Base-by-base conservation (phyloP, 2,329 filamentous ascomycete genomes). In the Mollisiaceae sp. region DNA sequence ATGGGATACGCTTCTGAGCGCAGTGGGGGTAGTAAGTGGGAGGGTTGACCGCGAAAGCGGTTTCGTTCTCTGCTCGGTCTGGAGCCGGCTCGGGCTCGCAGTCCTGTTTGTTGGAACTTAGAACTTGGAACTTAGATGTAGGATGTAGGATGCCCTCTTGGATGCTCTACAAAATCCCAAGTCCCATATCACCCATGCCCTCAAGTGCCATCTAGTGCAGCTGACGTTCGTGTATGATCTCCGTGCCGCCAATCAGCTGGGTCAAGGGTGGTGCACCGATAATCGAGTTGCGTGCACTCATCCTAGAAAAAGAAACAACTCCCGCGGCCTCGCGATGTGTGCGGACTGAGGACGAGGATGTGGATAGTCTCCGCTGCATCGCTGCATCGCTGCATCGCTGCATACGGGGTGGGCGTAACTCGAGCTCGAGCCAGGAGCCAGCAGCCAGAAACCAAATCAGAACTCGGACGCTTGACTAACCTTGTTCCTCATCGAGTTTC, bases 241-340 rank as follows among this genome's bases (percentile, higher is more conserved):
- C 20, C 55, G 39, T 12, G 8, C n/a, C 14, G 41, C 63, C 50
- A 65, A 61, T 61, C 50, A 61, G 50, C 50, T 11, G 41, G 27
- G 18, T 12, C 18, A 52, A 24, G 5, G 38, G 22, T 27, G 50
- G 22, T 39, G 8, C 43, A 1, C 32, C 24, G 58, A 64, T 35
- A 47, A 22, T 60, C 2, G 18, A 35, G 41, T 54, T 45, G 36
- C 32, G 20, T 18, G 22, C 36, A 58, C n/a, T 35, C 22, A 18
- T 32, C 8, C 12, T 35, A 2, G 9, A 65, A 56, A 62, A 62
- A 65, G 64, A 43, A 59, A 62, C 4, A n/a, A 62, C 54, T 59
- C 64, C 59, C 59, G 45, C 59, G 55, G 24, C 15, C 57, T 52
- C 24, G 27, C 36, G n/a, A 57, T 56, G 55, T 18, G 55, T 41